Base-by-base conservation (phyloP, 2,329 filamentous ascomycete species). In the Bimuria novae-zelandiae region DNA sequence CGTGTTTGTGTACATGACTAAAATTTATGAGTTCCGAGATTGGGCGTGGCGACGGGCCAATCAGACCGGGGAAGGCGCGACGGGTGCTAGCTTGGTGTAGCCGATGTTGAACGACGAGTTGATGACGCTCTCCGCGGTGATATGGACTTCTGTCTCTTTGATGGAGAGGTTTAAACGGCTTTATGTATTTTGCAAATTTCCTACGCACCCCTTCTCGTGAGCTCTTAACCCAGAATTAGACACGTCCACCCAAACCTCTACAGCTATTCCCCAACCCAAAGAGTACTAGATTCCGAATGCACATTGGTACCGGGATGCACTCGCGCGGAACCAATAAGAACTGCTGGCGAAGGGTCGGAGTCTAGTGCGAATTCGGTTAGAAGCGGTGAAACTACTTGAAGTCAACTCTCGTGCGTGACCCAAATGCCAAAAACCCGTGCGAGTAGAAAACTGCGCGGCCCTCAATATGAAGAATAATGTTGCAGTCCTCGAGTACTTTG, bases 1-100 rank as follows among this genome's bases (percentile, higher is more conserved):
- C 8, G 33, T 36, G 44, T 47, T 47, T 39, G 44, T 47, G 39
- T 47, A 47, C 44, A 47, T 47, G 21, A 23, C 17, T 36, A 47
- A 39, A 47, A 47, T 37, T 29, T 47, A 37, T 36, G 43, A 36
- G 43, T 36, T 46, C 43, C 30, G 21, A 39, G 33, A 39, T 23
- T 25, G 22, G 22, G 4, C 25, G 39, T 42, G 39, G 39, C 39
- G 23, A 39, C 32, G 33, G 33, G 23, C 44, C 44, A 47, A 47
- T 47, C 44, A 39, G 30, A 3, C 11, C 8, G 14, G 21, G 30
- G 19, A 14, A 19, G 37, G 33, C 33, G 16, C 32, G 14, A 11
- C 14, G 21, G 43, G 21, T 21, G 14, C 19, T 25, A 46, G 7
- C 17, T 30, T 2, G 19, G 21, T 16, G 16, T 36, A 14, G 33